Evolutionary conservation across 2,329 filamentous ascomycete genomes (phyloP), one percentile per base, ranked within the genome.

Genomic region (Stagonosporopsis tanaceti): DNA sequence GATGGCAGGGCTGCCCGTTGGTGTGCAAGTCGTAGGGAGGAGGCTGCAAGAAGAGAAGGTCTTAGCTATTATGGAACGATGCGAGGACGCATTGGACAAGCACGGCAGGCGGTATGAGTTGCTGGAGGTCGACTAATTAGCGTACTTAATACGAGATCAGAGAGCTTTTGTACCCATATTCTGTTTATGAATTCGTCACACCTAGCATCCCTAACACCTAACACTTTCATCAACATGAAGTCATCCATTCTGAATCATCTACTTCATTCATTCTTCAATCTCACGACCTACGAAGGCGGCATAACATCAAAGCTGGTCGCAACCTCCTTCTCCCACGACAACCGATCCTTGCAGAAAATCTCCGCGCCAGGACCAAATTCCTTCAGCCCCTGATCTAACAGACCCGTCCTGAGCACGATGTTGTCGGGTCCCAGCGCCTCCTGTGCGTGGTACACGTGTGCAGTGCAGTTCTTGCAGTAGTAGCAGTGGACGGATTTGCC

Each of bases 1-100:
- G 57, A 97, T 97, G 93, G 89, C 92, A 44, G 93, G 93, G 0
- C 79, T 97, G 38, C 94, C 94, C 0, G 92, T 96, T 0, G 93
- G 87, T 0, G 88, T 97, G 7, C 93, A 97, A 76, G 82, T 96
- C 24, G 88, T 96, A 0, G 92, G 92, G 0, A 82, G 89, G 39
- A 82, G 92, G 34, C 78, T 96, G 67, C 89, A 95, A 71, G 93
- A 97, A 75, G 92, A 97, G 78, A 95, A 94, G 79, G 91, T 96
- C 0, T 77, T 97, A 47, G 87, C 89, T 0, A 82, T 89, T 14
- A 96, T 96, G 92, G 84, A 89, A 76, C 83, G 85, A 52, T 82
- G 97, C 2, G 92, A 97, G 76, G 84, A 88, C 59, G 90, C 90
- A 0, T 76, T 97, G 22, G 89, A 85, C 47, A 77, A 76, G 58